Conservation (phyloP, 176 grass and related monocot genomes). For the Oropetium thomaeum region DNA sequence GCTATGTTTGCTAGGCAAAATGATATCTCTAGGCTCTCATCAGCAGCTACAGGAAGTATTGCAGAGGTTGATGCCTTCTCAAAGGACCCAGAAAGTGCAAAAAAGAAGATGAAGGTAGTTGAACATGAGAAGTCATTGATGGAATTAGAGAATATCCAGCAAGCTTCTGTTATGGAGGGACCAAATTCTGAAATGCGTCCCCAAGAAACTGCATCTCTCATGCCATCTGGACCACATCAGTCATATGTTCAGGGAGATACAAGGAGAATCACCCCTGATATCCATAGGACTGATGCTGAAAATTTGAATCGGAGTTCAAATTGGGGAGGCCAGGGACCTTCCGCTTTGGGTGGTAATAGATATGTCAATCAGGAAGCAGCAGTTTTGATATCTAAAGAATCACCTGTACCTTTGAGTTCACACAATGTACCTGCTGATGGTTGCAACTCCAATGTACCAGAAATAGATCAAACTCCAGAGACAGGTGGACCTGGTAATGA, state of each 20-base stretch:
- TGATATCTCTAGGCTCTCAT: constrained; percentile 49
- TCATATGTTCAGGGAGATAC: constrained; percentile 41
- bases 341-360: constrained; percentile 42
- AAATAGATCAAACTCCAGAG: constrained; percentile 47
- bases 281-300: constrained; percentile 37
- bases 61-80: constrained; percentile 66
- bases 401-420: constrained; percentile 11
- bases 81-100: constrained; percentile 58
- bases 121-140: constrained; percentile 51
- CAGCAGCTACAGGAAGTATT: constrained; percentile 73
- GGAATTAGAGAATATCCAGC: constrained; percentile 56
- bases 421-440: constrained; percentile 47
- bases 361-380: constrained; percentile 35
- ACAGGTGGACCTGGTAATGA: constrained; percentile 38
- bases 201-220: constrained; percentile 39
- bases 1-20: constrained; percentile 52
- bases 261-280: constrained; percentile 35
- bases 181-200: constrained; percentile 39
- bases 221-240: constrained; percentile 29
- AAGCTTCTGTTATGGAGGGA: constrained; percentile 38
- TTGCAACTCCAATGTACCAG: constrained; percentile 43
- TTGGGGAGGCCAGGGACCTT: constrained; percentile 40
- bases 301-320: constrained; percentile 42
- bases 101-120: constrained; percentile 61
- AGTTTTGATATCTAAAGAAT: constrained; percentile 44